phyloP scores from a whole-genome alignment of 257 asterid species.

The Handroanthus guayacan region DNA sequence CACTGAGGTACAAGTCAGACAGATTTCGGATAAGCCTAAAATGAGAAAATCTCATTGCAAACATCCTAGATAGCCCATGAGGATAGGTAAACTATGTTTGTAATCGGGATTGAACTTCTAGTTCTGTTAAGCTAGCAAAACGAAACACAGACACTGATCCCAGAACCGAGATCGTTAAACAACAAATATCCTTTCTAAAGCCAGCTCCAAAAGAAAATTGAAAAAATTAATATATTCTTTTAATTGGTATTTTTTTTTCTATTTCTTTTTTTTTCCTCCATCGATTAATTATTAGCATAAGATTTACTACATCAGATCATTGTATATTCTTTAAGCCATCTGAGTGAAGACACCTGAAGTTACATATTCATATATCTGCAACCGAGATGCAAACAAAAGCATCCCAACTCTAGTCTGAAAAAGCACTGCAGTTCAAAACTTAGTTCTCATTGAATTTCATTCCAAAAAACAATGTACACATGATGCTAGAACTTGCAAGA shows the following conservation, averaged over 20 bases:
- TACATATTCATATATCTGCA: neutral
- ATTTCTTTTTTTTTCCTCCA: neutral
- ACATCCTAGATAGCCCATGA: neutral
- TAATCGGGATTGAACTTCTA: neutral
- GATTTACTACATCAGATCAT: neutral
- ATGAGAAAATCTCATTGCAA: neutral
- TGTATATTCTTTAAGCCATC: neutral
- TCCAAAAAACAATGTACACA: neutral
- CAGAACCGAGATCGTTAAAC: neutral
- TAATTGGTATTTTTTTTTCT: no score
- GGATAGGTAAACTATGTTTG: neutral
- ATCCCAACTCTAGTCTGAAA: neutral
- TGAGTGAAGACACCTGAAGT: constrained; percentile 4
- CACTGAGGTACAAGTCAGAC: neutral
- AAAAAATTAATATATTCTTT: neutral
- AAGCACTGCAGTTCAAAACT: neutral
- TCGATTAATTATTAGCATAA: neutral
- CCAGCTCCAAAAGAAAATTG: neutral
- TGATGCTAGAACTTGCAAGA: neutral
- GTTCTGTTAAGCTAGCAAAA: neutral
- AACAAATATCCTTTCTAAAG: neutral
- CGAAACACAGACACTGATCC: neutral
- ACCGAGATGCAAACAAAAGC: constrained; percentile 15
- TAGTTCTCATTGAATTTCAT: neutral
- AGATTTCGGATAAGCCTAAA: neutral